phyloP scores from a whole-genome alignment of 2,329 filamentous ascomycete species.

The Pseudofabraea citricarpa region DNA sequence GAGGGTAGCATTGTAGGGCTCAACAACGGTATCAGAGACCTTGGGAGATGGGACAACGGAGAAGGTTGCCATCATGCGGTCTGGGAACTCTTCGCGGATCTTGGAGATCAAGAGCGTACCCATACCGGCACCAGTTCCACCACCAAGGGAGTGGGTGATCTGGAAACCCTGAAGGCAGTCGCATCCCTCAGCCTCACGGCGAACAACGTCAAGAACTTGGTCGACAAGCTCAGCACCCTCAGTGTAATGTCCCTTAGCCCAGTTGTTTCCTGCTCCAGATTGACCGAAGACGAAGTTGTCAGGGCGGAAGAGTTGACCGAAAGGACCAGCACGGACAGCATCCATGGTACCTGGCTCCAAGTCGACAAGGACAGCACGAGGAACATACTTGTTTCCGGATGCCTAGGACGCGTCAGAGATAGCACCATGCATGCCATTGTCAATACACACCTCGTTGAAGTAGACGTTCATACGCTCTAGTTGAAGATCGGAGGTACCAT shows the following conservation, averaged over 20 bases:
- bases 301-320: constrained; percentile 98
- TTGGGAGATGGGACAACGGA: constrained; percentile 98
- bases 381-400: constrained; percentile 98
- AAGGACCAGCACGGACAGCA: constrained; percentile 94
- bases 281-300: constrained; percentile 99
- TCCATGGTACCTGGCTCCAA: constrained; percentile 99
- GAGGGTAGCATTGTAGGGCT: constrained; percentile 99
- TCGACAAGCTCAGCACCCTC: constrained; percentile 99
- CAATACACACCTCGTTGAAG: constrained; percentile 75
- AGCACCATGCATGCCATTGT: neutral
- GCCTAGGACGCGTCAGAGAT: constrained; percentile 52
- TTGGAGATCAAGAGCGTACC: constrained; percentile 99
- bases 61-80: constrained; percentile 99
- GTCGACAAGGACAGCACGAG: constrained; percentile 98
- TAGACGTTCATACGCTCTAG: constrained; percentile 99
- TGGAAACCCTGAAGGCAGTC: constrained; percentile 99
- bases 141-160: constrained; percentile 99
- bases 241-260: constrained; percentile 99
- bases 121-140: constrained; percentile 99
- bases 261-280: constrained; percentile 99
- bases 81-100: constrained; percentile 99
- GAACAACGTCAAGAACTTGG: constrained; percentile 96
- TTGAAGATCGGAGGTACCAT: constrained; percentile 97
- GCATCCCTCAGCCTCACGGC: constrained; percentile 96
- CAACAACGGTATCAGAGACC: constrained; percentile 98